phyloP scores from a whole-genome alignment of 2,329 filamentous ascomycete species.

The Zarea fungicola region DNA sequence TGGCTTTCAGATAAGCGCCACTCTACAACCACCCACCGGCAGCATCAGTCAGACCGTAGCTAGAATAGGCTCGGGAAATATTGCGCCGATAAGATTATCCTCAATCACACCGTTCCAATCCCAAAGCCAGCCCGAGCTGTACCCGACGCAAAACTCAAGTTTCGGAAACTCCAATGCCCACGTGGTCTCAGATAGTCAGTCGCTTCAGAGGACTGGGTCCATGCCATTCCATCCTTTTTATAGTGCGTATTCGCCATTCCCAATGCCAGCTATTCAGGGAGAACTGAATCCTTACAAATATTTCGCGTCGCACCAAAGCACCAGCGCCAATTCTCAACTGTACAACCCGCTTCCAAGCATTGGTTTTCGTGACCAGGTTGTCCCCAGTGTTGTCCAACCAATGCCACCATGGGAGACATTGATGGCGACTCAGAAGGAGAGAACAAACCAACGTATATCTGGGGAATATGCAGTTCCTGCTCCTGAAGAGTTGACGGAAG shows the following conservation, averaged over 20 bases:
- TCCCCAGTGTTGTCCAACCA: no score
- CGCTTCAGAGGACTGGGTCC: not conserved
- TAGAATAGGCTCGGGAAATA: not conserved
- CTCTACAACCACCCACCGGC: not conserved
- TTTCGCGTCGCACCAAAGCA: not conserved
- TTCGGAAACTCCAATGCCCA: not conserved
- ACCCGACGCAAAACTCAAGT: not conserved
- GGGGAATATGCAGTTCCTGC: no score
- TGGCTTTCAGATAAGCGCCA: slow-evolving; percentile 23
- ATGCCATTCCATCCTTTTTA: not conserved
- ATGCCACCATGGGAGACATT: no score
- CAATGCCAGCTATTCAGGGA: not conserved
- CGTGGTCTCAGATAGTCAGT: not conserved
- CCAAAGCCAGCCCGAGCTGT: not conserved
- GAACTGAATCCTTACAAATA: slow-evolving; percentile 8
- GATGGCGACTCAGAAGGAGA: no score
- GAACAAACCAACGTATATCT: no score
- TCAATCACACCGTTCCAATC: slow-evolving; percentile 2
- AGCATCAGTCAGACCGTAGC: not conserved
- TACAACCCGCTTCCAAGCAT: not conserved
- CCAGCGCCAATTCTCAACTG: not conserved
- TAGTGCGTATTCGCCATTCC: not conserved
- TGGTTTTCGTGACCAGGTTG: no score
- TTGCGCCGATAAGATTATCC: not conserved
- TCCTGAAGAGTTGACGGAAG: no score